Base-by-base conservation (phyloP, 164 flowering plant species). In the Paratinospora sagittata region DNA sequence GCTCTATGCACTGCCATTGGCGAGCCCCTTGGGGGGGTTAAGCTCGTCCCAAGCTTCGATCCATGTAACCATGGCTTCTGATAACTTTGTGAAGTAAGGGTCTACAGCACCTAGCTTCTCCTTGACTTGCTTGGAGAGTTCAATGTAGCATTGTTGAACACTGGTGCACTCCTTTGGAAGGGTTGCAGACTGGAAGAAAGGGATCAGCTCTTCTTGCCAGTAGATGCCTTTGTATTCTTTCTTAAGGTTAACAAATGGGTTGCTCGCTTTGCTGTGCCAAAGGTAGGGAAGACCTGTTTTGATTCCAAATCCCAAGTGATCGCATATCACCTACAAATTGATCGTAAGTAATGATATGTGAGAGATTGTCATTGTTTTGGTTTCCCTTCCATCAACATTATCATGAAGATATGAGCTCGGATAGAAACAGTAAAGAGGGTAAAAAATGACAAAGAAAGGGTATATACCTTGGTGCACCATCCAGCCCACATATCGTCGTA, bases 401-500 rank as follows among this genome's bases (percentile, higher is more conserved):
- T 52, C 19, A 52, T 10, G n/a, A 52, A 16, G 6, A 16, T 10
- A 21, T 52, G 58, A 52, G 19, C 16, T 13, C 3, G 6, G 6
- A 21, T 0, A 27, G 23, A 27, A 67, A 7, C 24, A 14, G 5
- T 27, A 47, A 6, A 67, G 70, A 45, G 9, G 8, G 21, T 14
- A 13, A n/a, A n/a, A 43, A n/a, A 63, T 30, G 33, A 63, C 17
- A 33, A 27, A 14, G 27, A 63, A 4, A 63, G 27, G 12, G n/a
- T n/a, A 52, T 1, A 69, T 77, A 90, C 96, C 93, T 90, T 90
- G 58, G 65, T 78, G 83, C 96, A 90, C 96, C 92, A 88, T 33
- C 96, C 95, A 76, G 92, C 92, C 95, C 92, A 88, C 89, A 90
- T 90, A 57, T 90, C 95, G 30, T 90, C 95, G 70, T 90, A 88